Conservation (phyloP, 176 grass and related monocot species). For the Oryza australiensis region DNA sequence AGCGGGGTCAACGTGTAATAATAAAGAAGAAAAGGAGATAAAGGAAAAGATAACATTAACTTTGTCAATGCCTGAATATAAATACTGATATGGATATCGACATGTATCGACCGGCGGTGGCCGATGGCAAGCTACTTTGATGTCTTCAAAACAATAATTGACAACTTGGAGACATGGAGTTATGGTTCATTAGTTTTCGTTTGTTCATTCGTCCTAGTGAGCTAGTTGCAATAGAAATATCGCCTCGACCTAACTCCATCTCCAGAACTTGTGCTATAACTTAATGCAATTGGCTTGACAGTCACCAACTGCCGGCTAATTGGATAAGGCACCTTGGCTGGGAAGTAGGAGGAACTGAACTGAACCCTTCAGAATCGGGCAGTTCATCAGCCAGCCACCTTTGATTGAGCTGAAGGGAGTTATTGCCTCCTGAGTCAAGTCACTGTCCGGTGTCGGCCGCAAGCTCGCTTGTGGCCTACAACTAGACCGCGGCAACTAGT, state of each 20-base stretch:
- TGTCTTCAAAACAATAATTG: not conserved
- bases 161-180: slow-evolving; percentile 28
- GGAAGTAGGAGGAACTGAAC: not conserved
- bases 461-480: slow-evolving; percentile 1
- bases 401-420: slow-evolving; percentile 32
- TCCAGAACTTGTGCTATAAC: slow-evolving; percentile 8
- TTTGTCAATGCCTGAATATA: slow-evolving; percentile 25
- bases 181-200: slow-evolving; percentile 1
- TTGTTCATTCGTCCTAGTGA: slow-evolving; percentile 3
- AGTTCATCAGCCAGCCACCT: slow-evolving; percentile 38
- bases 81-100: slow-evolving; percentile 11
- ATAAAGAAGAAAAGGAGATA: not conserved
- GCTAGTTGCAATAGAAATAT: slow-evolving; percentile 31
- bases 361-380: slow-evolving; percentile 24
- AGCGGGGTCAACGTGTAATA: slow-evolving; percentile 34
- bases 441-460: slow-evolving; percentile 19
- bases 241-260: slow-evolving; percentile 30
- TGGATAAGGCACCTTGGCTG: slow-evolving; percentile 39
- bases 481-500: not conserved
- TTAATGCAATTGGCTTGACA: slow-evolving; percentile 4
- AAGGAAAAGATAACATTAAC: not conserved
- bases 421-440: slow-evolving; percentile 30
- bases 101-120: slow-evolving; percentile 29
- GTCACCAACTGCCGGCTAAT: slow-evolving; percentile 20
- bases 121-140: slow-evolving; percentile 38